phyloP scores from a whole-genome alignment of 345 rosid species.

The Trapa incisa region DNA sequence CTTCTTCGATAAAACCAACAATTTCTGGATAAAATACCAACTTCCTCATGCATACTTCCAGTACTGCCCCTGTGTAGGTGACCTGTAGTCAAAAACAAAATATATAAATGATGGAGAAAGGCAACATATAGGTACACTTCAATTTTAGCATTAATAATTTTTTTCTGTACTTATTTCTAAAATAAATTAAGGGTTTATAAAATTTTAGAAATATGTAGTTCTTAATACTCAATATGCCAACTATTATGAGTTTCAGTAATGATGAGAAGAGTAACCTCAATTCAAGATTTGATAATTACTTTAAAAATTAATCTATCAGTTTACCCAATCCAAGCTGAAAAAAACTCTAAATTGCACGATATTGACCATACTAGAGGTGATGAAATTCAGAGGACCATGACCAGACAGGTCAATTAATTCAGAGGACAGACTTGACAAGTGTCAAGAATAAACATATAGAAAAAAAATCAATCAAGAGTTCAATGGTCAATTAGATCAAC shows the following conservation, averaged over 20 bases:
- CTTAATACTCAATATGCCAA: too few relatives aligned
- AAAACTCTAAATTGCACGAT: background rate
- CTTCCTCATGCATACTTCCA: slow-evolving; percentile 93
- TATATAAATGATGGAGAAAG: background rate
- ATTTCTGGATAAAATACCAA: slow-evolving; percentile 87
- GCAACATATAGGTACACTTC: background rate
- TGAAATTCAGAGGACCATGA: background rate
- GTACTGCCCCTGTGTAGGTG: slow-evolving; percentile 69
- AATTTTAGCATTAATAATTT: background rate
- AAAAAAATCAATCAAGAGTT: too few relatives aligned
- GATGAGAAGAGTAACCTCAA: too few relatives aligned
- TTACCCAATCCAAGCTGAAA: background rate
- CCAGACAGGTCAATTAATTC: background rate
- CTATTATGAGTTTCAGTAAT: too few relatives aligned
- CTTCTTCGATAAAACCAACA: slow-evolving; percentile 83
- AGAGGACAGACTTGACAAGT: too few relatives aligned
- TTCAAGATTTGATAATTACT: too few relatives aligned
- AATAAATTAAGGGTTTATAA: background rate
- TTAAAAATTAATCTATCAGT: background rate
- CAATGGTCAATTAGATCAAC: too few relatives aligned
- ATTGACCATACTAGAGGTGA: background rate
- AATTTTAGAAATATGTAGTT: background rate
- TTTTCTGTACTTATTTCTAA: background rate
- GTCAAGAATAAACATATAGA: too few relatives aligned
- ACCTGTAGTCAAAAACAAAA: slow-evolving; percentile 30